A percentile compares a stretch with the other conserved stretches of the same genome.
phyloP scores from a whole-genome alignment of 2,329 filamentous ascomycete species.

The Pseudogymnoascus sp. region DNA sequence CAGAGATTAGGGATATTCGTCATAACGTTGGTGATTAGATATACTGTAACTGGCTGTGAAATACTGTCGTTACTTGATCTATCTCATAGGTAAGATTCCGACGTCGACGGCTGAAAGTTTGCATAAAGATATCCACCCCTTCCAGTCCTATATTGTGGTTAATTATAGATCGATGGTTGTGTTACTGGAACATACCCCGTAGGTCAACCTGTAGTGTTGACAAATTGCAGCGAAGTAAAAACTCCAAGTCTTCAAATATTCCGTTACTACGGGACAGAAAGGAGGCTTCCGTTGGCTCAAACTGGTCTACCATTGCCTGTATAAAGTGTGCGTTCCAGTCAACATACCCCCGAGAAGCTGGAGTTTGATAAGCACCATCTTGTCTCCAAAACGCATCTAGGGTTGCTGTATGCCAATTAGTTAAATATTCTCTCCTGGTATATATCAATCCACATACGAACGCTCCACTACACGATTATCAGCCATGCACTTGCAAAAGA shows the following conservation, averaged over 20 bases:
- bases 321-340: constrained; percentile 14
- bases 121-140: constrained; percentile 9
- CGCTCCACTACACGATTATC: background rate
- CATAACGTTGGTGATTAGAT: background rate
- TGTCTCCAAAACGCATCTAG: constrained; percentile 13
- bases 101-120: constrained; percentile 11
- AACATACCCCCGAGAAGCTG: background rate
- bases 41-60: constrained; percentile 12
- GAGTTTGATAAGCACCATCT: constrained; percentile 11
- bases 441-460: background rate
- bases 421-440: background rate
- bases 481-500: background rate
- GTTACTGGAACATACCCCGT: background rate
- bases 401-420: constrained; percentile 9
- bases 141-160: constrained; percentile 9
- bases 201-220: background rate
- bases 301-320: constrained; percentile 11
- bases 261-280: constrained; percentile 7
- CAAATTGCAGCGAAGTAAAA: background rate
- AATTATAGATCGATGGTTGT: background rate
- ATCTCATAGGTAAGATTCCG: constrained; percentile 12
- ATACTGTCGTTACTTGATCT: constrained; percentile 6
- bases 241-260: constrained; percentile 6
- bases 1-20: background rate
- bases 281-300: constrained; percentile 8